A percentile compares a stretch with the other conserved stretches of the same genome.
Evolutionary conservation across 768 basidiomycete genomes (phyloP).

Genomic region (Clavulina sp.): DNA sequence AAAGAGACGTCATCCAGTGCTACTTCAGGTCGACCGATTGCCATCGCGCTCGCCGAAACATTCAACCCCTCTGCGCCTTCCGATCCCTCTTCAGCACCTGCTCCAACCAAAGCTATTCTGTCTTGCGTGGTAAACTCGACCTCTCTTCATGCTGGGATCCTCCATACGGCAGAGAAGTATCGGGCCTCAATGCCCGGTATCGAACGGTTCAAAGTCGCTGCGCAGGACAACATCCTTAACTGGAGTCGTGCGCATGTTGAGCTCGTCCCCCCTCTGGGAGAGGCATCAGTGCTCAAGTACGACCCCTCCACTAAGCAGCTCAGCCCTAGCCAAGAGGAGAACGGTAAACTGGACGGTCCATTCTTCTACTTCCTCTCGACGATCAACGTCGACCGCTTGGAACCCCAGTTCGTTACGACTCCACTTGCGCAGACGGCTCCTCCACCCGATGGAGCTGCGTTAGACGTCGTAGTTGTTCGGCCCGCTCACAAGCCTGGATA

Average conservation of each 20-base stretch:
- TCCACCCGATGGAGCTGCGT: constrained; percentile 20
- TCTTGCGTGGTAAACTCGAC: constrained; percentile 82
- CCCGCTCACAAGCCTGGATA: constrained; percentile 44
- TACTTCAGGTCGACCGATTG: neutral
- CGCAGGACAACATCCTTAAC: constrained; percentile 47
- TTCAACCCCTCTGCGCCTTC: neutral
- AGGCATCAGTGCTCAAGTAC: constrained; percentile 35
- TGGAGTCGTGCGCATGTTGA: constrained; percentile 50
- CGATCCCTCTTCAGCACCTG: neutral
- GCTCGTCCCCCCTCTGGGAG: constrained; percentile 29
- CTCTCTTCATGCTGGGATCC: constrained; percentile 66
- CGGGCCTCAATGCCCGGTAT: constrained; percentile 52
- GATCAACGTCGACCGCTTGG: constrained; percentile 71
- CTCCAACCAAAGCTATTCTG: too few relatives aligned
- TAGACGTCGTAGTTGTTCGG: constrained; percentile 63
- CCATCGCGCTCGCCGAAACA: neutral
- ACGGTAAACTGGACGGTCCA: constrained; percentile 40
- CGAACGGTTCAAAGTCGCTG: constrained; percentile 79
- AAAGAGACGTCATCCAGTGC: neutral
- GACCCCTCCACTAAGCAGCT: constrained; percentile 35
- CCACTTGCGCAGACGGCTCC: constrained; percentile 38
- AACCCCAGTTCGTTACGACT: constrained; percentile 61
- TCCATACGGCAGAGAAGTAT: constrained; percentile 64
- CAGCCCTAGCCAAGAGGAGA: constrained; percentile 14
- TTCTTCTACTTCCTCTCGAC: constrained; percentile 77